A percentile compares a stretch with the other conserved stretches of the same genome.
Conservation (phyloP, 352 stramenopile species). For the Stephanocyclus meneghinianus region DNA sequence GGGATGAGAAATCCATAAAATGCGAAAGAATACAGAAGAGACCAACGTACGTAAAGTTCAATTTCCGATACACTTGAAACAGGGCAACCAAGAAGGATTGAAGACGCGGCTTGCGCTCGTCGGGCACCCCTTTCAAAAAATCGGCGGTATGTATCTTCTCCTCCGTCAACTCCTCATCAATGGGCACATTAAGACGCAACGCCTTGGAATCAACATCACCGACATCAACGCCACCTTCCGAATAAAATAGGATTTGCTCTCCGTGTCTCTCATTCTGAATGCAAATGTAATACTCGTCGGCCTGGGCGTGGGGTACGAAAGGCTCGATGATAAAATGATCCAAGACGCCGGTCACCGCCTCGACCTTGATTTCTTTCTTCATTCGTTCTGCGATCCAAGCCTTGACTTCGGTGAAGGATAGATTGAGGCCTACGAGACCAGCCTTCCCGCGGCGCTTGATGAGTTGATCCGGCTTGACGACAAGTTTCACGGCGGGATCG, state of each 20-base stretch:
- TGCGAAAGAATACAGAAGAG: not conserved
- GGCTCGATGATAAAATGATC: constrained; percentile 97
- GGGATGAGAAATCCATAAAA: not conserved
- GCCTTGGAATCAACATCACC: constrained; percentile 94
- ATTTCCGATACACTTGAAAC: constrained; percentile 89
- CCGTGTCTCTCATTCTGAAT: constrained; percentile 91
- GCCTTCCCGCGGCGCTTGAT: constrained; percentile 95
- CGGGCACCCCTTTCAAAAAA: constrained; percentile 86
- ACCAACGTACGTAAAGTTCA: constrained; percentile 93
- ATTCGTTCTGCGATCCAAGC: constrained; percentile 92
- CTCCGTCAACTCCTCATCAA: constrained; percentile 83
- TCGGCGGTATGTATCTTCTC: constrained; percentile 78
- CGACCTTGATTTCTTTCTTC: constrained; percentile 90
- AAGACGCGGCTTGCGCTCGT: constrained; percentile 84
- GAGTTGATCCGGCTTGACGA: constrained; percentile 97
- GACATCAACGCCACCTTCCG: constrained; percentile 93
- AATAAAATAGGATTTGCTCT: constrained; percentile 95
- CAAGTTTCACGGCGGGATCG: constrained; percentile 83
- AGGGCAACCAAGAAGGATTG: constrained; percentile 89
- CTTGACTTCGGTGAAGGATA: constrained; percentile 89
- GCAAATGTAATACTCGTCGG: constrained; percentile 96
- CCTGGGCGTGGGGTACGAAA: constrained; percentile 90
- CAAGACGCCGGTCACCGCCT: constrained; percentile 88
- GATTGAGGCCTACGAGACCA: constrained; percentile 93
- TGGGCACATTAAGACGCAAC: constrained; percentile 86